phyloP scores from a whole-genome alignment of 495 filamentous ascomycete genomes.

The Podospora didyma region DNA sequence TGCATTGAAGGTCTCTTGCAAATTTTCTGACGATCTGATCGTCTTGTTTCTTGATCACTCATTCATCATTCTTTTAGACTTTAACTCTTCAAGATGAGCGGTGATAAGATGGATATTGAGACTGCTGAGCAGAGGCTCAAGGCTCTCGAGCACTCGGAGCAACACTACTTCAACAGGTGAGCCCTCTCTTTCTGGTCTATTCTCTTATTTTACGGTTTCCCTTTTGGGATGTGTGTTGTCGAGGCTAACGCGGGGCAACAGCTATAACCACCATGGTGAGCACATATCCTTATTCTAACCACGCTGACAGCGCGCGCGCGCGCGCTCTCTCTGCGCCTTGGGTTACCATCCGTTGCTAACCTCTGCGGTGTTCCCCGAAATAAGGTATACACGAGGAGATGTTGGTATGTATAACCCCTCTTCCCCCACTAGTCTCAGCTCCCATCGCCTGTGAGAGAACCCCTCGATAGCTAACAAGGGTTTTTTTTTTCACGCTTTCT shows the following conservation, averaged over 20 bases:
- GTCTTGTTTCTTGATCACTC: background rate
- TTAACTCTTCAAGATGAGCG: conserved; percentile 28
- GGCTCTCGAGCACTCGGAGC: conserved; percentile 79
- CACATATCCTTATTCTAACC: conserved; percentile 7
- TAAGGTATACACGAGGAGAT: conserved; percentile 96
- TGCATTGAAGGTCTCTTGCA: background rate
- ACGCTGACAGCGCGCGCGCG: conserved; percentile 2
- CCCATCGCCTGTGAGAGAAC: too few relatives aligned
- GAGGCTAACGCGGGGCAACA: conserved; percentile 32
- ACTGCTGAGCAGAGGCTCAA: conserved; percentile 49
- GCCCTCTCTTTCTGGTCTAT: conserved; percentile 17
- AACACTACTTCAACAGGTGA: conserved; percentile 96
- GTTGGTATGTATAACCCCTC: conserved; percentile 63
- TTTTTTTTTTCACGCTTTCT: conserved; percentile 6
- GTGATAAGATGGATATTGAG: conserved; percentile 44
- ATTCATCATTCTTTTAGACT: background rate
- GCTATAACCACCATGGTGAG: conserved; percentile 95
- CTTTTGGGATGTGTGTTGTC: background rate
- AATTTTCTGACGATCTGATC: conserved; percentile 4
- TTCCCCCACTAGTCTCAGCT: too few relatives aligned
- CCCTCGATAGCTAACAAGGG: too few relatives aligned
- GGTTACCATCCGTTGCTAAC: conserved; percentile 25
- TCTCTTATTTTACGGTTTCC: background rate
- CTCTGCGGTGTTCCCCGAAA: conserved; percentile 10
- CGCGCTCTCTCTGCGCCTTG: background rate